These are phyloP conservation scores for Xerophyta viscosa DNA, from an alignment of 106 monocot species.

Conservation along the genomic window DNA sequence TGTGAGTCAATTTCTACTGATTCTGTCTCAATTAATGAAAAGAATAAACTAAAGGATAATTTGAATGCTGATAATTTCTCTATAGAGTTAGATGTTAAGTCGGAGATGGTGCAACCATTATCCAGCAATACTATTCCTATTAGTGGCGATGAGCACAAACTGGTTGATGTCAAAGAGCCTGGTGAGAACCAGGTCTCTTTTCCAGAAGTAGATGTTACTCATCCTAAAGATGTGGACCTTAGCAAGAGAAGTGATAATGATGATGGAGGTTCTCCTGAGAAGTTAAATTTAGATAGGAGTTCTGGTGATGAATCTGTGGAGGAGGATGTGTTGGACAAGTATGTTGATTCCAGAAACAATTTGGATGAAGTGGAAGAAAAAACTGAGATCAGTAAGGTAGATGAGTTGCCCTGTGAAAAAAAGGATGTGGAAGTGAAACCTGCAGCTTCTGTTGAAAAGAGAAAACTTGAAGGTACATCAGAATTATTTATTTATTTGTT, in stretches of 20 bases:
- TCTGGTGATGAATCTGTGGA: constrained; percentile 82
- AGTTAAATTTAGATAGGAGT: constrained; percentile 81
- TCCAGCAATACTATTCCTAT: constrained; percentile 30
- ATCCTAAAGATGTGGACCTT: constrained; percentile 20
- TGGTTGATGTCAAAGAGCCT: constrained; percentile 33
- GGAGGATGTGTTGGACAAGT: constrained; percentile 64
- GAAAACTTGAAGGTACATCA: constrained; percentile 81
- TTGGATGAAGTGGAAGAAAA: constrained; percentile 15
- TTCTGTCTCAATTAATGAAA: constrained; percentile 72
- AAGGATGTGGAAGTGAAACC: constrained; percentile 14
- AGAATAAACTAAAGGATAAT: constrained; percentile 82
- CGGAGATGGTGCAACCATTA: constrained; percentile 59
- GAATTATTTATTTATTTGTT: neutral
- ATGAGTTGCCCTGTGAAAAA: too few species aligned
- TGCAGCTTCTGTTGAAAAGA: constrained; percentile 43
- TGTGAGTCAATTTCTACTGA: constrained; percentile 81
- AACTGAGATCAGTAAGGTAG: constrained; percentile 19
- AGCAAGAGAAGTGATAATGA: constrained; percentile 30
- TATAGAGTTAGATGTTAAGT: constrained; percentile 82
- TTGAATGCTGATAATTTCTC: constrained; percentile 83
- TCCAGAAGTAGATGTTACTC: constrained; percentile 38
- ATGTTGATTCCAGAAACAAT: constrained; percentile 27
- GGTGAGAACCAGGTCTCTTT: constrained; percentile 37
- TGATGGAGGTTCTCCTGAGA: constrained; percentile 34
- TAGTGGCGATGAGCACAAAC: constrained; percentile 32